A percentile compares a stretch with the other conserved stretches of the same genome.
Conservation (phyloP, 768 basidiomycete genomes). For the Mycena albidolilacea region DNA sequence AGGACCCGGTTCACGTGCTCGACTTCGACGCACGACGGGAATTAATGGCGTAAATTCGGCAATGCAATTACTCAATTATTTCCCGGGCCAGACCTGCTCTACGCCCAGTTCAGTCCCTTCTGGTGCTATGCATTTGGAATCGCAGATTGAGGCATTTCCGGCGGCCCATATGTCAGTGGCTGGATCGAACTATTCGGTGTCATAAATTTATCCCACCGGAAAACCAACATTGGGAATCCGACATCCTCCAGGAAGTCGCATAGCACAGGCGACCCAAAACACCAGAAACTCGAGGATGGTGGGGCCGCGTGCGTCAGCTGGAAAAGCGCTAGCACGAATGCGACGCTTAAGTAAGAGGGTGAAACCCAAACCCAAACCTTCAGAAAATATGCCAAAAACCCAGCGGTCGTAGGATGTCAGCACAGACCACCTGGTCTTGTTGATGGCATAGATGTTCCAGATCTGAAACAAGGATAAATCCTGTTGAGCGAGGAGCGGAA, state of each 20-base stretch:
- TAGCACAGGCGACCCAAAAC: conserved; percentile 28
- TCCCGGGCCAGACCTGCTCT: not conserved
- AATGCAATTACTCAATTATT: not conserved
- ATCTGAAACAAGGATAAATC: not conserved
- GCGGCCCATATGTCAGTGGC: not conserved
- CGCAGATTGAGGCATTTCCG: not conserved
- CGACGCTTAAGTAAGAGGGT: too few species aligned
- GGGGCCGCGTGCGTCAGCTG: conserved; percentile 12
- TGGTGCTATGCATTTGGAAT: not conserved
- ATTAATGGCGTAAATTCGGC: not conserved
- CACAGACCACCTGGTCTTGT: conserved; percentile 27
- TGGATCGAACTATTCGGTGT: not conserved
- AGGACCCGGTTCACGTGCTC: not conserved
- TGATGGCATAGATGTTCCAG: conserved; percentile 22
- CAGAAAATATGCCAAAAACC: conserved; percentile 29
- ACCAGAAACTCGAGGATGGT: conserved; percentile 22
- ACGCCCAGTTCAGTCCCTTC: not conserved
- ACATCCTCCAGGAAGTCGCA: conserved; percentile 18
- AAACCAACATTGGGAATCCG: not conserved
- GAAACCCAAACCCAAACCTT: not conserved
- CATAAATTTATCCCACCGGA: not conserved
- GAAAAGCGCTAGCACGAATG: too few species aligned
- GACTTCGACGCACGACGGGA: not conserved
- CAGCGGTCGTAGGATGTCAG: conserved; percentile 27
- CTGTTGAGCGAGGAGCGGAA: not conserved